A percentile compares a stretch with the other conserved stretches of the same genome.
Evolutionary conservation across 1,139 yeast genomes (phyloP).

Genomic region (Geotrichum klebahnii): DNA sequence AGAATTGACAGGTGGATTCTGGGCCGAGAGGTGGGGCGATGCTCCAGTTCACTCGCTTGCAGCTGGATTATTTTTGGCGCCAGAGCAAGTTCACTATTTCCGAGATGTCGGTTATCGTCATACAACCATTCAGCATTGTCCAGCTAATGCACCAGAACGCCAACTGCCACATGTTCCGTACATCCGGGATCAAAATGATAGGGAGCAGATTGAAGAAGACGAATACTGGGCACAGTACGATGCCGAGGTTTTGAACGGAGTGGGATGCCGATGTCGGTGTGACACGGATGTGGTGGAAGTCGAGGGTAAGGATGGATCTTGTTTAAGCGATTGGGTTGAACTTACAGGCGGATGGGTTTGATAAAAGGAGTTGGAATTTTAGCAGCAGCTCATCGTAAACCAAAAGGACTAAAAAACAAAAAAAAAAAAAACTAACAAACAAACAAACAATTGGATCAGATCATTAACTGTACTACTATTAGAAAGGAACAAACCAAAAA

Average conservation of each 20-base stretch:
- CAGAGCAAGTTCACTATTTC: slow-evolving; percentile 75
- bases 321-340: slow-evolving; percentile 54
- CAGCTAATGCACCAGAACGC: slow-evolving; percentile 52
- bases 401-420: too few species aligned
- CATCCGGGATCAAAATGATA: slow-evolving; percentile 31
- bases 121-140: slow-evolving; percentile 77
- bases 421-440: too few species aligned
- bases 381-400: not conserved
- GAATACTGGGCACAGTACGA: slow-evolving; percentile 48
- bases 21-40: slow-evolving; percentile 91
- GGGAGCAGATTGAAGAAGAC: slow-evolving; percentile 36
- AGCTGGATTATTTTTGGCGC: slow-evolving; percentile 62
- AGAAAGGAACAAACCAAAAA: too few species aligned
- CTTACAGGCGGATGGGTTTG: slow-evolving; percentile 36
- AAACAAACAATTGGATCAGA: too few species aligned
- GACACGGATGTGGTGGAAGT: slow-evolving; percentile 52
- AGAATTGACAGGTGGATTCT: slow-evolving; percentile 75
- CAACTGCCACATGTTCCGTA: slow-evolving; percentile 37
- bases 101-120: slow-evolving; percentile 87
- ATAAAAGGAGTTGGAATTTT: not conserved
- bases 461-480: too few species aligned
- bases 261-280: slow-evolving; percentile 84
- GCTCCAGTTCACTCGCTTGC: slow-evolving; percentile 90
- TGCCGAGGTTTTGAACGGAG: slow-evolving; percentile 50
- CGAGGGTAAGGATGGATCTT: slow-evolving; percentile 53